Conservation (phyloP, 176 grass and related monocot species). For the Carex parvula region DNA sequence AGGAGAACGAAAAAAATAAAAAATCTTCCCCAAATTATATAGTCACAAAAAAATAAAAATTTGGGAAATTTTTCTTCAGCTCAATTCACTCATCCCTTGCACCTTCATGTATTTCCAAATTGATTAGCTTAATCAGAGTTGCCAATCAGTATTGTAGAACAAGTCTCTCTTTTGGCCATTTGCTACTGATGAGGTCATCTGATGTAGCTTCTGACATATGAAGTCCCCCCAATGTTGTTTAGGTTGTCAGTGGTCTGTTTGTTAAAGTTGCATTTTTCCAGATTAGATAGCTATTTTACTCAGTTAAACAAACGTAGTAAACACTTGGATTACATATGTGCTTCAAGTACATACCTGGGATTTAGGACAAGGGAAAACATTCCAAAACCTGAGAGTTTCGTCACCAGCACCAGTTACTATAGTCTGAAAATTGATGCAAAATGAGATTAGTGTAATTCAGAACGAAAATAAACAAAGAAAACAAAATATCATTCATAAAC, state of each 20-base stretch:
- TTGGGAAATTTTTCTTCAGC: conserved; percentile 12
- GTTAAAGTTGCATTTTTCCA: background rate
- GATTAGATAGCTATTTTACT: background rate
- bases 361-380: conserved; percentile 97
- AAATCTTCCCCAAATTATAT: background rate
- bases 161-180: conserved; percentile 14
- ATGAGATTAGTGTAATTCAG: background rate
- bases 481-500: background rate
- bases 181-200: conserved; percentile 42
- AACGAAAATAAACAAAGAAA: background rate
- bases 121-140: background rate
- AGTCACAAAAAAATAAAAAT: background rate
- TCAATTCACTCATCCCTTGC: background rate
- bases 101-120: background rate
- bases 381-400: conserved; percentile 96
- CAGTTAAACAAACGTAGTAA: background rate
- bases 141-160: conserved; percentile 25
- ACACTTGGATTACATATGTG: background rate
- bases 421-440: conserved; percentile 51
- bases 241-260: conserved; percentile 69
- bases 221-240: conserved; percentile 84
- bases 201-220: conserved; percentile 86
- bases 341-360: conserved; percentile 53
- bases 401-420: conserved; percentile 97
- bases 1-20: background rate